These are phyloP conservation scores for Penicillium atrosanguineum DNA, from an alignment of 495 filamentous ascomycete species.

Conservation along the genomic window DNA sequence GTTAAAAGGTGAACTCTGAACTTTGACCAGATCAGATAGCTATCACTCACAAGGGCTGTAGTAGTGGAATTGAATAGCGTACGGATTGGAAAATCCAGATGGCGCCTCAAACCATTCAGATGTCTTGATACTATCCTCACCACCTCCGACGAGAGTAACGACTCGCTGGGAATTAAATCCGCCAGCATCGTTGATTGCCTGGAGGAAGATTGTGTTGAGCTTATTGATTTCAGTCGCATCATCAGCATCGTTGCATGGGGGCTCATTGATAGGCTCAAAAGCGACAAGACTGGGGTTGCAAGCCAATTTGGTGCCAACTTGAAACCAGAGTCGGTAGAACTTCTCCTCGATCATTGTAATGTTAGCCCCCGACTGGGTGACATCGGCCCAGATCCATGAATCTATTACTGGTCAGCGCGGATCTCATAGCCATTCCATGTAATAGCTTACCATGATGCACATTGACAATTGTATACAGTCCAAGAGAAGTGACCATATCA, in stretches of 20 bases:
- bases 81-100: slow-evolving; percentile 52
- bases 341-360: slow-evolving; percentile 54
- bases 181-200: slow-evolving; percentile 53
- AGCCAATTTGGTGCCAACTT: slow-evolving; percentile 55
- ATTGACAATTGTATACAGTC: slow-evolving; percentile 54
- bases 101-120: slow-evolving; percentile 52
- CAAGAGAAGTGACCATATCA: slow-evolving; percentile 52
- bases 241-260: slow-evolving; percentile 48
- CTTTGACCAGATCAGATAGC: slow-evolving; percentile 9
- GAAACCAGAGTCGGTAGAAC: slow-evolving; percentile 57
- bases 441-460: slow-evolving; percentile 50
- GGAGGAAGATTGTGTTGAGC: slow-evolving; percentile 56
- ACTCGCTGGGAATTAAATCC: slow-evolving; percentile 56
- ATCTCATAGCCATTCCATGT: not conserved
- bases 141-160: slow-evolving; percentile 53
- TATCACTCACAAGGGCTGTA: slow-evolving; percentile 53
- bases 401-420: slow-evolving; percentile 25
- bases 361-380: slow-evolving; percentile 45
- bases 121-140: slow-evolving; percentile 52
- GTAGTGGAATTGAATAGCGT: slow-evolving; percentile 62
- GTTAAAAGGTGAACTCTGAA: slow-evolving; percentile 14
- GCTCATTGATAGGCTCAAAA: slow-evolving; percentile 62
- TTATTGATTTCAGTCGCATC: slow-evolving; percentile 53
- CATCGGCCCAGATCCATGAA: slow-evolving; percentile 58
- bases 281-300: slow-evolving; percentile 55